Evolutionary conservation across 768 basidiomycete genomes (phyloP), one percentile per base, ranked within the genome.

Genomic region (Boletus edulis): DNA sequence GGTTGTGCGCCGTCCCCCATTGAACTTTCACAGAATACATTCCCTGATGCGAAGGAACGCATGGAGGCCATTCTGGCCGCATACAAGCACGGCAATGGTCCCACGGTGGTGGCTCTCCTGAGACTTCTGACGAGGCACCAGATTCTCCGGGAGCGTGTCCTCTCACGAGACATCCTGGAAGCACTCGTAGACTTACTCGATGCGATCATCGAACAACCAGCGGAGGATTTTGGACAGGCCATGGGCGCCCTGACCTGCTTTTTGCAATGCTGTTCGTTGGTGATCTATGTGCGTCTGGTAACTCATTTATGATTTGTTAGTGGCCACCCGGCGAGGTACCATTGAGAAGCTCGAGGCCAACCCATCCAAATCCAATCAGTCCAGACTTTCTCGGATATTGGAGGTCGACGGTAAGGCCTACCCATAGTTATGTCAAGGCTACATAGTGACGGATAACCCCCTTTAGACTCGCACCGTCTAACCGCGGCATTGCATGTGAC

Each of bases 211-310:
- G 12, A 4, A 2, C 29, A 45, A 13, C 40, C 32, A 0, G 52
- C 24, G 15, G 48, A 44, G 4, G 55, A 60, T 43, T 60, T 65
- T 32, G 49, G 46, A 24, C 61, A 61, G 18, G 66, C 55, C 17
- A 68, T 67, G 66, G 63, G 66, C 4, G 54, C 57, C 13, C 35
- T 67, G 43, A 56, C 12, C 17, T 62, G 52, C 38, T 34, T 66
- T 20, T 43, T 65, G 54, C 46, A 54, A 15, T 65, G 58, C 13
- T 51, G 66, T 67, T 7, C 35, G 63, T 55, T 43, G 5, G 4
- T 42, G 18, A 12, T 35, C 4, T 14, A 34, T 24, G 0, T 41
- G 45, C n/a, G 35, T 39, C 14, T 27, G 0, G 22, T 9, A 12
- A n/a, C 12, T 32, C 5, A 14, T 24, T 58, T 3, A 51, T 31